phyloP scores from a whole-genome alignment of 225 moss, liverwort and hornwort species.

The Pleurozium schreberi region DNA sequence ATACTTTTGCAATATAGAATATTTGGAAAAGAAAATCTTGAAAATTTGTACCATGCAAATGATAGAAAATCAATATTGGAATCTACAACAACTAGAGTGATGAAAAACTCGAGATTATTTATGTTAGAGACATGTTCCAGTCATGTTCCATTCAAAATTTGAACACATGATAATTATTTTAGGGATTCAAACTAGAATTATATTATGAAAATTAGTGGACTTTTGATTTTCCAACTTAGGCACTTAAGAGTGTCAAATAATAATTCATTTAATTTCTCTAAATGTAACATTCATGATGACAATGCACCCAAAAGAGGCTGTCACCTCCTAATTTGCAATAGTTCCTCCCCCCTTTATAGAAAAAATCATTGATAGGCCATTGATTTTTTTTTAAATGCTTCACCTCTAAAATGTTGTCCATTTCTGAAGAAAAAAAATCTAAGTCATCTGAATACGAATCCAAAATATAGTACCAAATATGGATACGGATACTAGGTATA shows the following conservation, averaged over 20 bases:
- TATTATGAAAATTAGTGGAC: background rate
- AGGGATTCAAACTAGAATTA: background rate
- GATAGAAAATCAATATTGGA: background rate
- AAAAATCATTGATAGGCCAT: too few relatives aligned
- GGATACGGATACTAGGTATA: too few relatives aligned
- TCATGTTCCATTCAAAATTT: background rate
- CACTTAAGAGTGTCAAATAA: background rate
- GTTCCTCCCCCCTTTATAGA: too few relatives aligned
- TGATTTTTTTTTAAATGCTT: too few relatives aligned
- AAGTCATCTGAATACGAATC: too few relatives aligned
- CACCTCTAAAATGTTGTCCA: too few relatives aligned
- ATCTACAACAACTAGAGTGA: background rate
- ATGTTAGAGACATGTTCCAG: rapidly evolving
- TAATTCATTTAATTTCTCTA: background rate
- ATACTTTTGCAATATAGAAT: background rate
- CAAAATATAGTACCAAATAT: too few relatives aligned
- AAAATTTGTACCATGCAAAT: background rate
- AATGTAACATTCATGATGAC: background rate
- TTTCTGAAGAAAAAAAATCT: too few relatives aligned
- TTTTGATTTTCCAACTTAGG: background rate
- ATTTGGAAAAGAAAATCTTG: background rate
- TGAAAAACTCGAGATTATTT: background rate
- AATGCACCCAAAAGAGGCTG: too few relatives aligned
- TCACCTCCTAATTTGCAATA: too few relatives aligned
- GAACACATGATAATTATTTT: background rate